A percentile compares a stretch with the other conserved stretches of the same genome.
Evolutionary conservation across 2,329 filamentous ascomycete species (phyloP).

Genomic region (Fusarium avenaceum): DNA sequence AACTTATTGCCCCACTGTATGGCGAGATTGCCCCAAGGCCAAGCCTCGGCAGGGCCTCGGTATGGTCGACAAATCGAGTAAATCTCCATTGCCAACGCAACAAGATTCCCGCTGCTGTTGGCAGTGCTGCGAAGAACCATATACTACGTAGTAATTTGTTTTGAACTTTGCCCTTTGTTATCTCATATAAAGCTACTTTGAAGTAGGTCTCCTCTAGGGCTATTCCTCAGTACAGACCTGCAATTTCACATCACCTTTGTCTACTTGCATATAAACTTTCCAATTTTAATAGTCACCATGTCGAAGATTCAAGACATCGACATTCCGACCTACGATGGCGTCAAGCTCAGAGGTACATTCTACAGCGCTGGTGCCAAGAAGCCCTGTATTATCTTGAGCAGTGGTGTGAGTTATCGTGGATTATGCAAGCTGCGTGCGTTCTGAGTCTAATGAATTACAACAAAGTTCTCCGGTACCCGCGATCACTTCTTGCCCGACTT

Average conservation of each 20-base stretch:
- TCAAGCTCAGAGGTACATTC: neutral
- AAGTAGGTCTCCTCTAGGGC: neutral
- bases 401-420: slow-evolving; percentile 2
- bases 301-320: neutral
- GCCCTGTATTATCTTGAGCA: slow-evolving; percentile 1
- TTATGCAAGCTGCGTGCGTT: neutral
- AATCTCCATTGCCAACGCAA: neutral
- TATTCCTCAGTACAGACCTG: neutral
- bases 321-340: slow-evolving; percentile 4
- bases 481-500: slow-evolving; percentile 5
- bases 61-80: neutral
- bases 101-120: neutral
- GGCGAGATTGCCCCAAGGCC: neutral
- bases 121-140: neutral
- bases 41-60: slow-evolving; percentile 3
- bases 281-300: neutral
- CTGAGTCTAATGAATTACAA: neutral
- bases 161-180: neutral
- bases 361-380: neutral
- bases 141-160: neutral
- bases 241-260: neutral
- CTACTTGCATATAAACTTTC: neutral
- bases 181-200: slow-evolving; percentile 4
- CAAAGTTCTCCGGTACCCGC: slow-evolving; percentile 2
- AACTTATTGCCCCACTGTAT: no score